Evolutionary conservation across 768 basidiomycete genomes (phyloP), one percentile per base, ranked within the genome.

Genomic region (Trametes sanguinea): DNA sequence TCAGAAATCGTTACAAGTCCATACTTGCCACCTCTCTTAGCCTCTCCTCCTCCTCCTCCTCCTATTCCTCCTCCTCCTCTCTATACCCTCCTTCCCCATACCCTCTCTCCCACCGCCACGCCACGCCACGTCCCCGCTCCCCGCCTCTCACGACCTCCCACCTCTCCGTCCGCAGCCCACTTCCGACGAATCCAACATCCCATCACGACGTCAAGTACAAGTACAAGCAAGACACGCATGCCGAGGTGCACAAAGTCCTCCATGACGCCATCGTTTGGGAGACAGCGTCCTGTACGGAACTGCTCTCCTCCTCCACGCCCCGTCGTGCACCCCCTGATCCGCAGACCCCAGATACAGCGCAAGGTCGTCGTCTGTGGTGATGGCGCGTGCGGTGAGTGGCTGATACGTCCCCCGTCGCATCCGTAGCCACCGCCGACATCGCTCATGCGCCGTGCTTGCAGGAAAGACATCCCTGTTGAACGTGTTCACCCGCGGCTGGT

Each of bases 321-420:
- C 22, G 32, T 42, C 33, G 14, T 51, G 22, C 50, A 30, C 14
- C 27, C 50, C 54, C 47, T n/a, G 22, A 30, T 47, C 14, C 29
- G 14, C 16, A 13, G 54, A 44, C 22, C 48, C 6, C 66, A 82
- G 81, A 67, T 83, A 51, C 82, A 81, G 70, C 77, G 83, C 55
- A 87, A 89, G 75, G 78, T 92, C 42, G 90, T 95, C 30, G 95
- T 98, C n/a, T 89, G 95, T 64, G 95, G 95, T 40, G 95, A 98
- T 76, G 95, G 95, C 67, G 95, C 95, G 56, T 95, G 92, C 70
- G 95, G 95, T 90, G 70, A 61, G 83, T 74, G 6, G 44, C 22
- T 22, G 22, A 22, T 22, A 22, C 22, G 22, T 22, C 22, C 1
- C 22, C 22, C 22, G 22, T 22, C 22, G 22, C 22, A 22, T 22